Conservation (phyloP, 768 basidiomycete species). For the Leccinum longicurvipes region DNA sequence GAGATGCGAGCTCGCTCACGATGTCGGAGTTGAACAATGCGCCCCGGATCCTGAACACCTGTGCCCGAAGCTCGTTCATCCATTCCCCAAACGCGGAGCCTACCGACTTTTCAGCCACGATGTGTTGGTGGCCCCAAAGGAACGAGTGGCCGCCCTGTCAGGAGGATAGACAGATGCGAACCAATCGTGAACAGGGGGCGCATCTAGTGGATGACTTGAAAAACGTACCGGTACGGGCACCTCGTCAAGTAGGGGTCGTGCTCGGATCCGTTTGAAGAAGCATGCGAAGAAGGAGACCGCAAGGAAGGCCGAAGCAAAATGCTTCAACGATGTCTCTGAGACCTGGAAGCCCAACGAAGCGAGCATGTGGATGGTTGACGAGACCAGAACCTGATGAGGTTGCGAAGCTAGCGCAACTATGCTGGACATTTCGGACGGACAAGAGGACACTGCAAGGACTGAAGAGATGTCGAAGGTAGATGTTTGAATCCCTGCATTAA, state of each 20-base stretch:
- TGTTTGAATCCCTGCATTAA: background rate
- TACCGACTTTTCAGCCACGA: constrained; percentile 1
- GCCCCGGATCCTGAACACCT: constrained; percentile 3
- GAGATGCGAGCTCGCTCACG: background rate
- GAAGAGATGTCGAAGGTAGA: background rate
- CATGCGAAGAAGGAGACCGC: background rate
- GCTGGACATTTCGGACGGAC: background rate
- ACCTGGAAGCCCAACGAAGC: background rate
- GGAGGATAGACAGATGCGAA: background rate
- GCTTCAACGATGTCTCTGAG: background rate
- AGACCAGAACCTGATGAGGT: background rate
- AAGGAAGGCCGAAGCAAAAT: background rate
- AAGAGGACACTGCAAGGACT: background rate
- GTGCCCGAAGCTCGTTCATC: constrained; percentile 5
- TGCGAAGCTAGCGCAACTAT: background rate
- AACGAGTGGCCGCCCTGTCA: background rate
- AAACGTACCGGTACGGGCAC: constrained; percentile 3
- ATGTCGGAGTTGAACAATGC: constrained; percentile 5
- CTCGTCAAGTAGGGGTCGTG: background rate
- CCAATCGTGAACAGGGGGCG: background rate
- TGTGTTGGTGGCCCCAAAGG: constrained; percentile 7
- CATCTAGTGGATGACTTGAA: background rate
- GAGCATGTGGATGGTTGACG: background rate
- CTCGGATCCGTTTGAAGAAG: background rate
- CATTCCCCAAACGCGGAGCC: background rate